Percentiles rank a stretch among this genome's conserved stretches.
These are phyloP conservation scores for Irpex sp. DNA, from an alignment of 1,284 basidiomycete species.

Conservation along the genomic window DNA sequence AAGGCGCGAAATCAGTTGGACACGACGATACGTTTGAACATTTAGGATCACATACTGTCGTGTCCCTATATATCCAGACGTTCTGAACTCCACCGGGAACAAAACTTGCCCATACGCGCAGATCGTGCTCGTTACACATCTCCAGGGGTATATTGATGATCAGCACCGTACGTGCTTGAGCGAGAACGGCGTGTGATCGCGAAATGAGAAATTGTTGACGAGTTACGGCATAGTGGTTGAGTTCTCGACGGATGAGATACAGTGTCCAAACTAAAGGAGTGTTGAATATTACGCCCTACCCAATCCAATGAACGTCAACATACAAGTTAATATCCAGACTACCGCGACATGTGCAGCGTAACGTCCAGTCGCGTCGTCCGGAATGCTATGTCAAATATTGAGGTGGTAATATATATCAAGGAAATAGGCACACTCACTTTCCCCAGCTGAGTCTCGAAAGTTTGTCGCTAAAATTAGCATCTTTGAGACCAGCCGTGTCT, in stretches of 20 bases:
- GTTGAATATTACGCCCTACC: background rate
- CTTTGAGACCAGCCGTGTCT: slow-evolving; percentile 45
- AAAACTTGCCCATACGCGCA: slow-evolving; percentile 62
- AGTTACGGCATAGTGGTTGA: slow-evolving; percentile 60
- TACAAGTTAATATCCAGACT: slow-evolving; percentile 44
- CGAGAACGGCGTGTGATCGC: slow-evolving; percentile 55
- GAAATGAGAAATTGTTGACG: slow-evolving; percentile 71
- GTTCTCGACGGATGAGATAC: slow-evolving; percentile 66
- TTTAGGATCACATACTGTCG: slow-evolving; percentile 16
- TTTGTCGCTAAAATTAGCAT: slow-evolving; percentile 24
- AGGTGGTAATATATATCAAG: background rate
- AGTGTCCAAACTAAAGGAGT: slow-evolving; percentile 57
- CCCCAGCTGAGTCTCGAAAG: slow-evolving; percentile 44
- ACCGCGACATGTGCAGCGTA: slow-evolving; percentile 46
- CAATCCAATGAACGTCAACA: slow-evolving; percentile 12
- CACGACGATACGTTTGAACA: too few relatives aligned
- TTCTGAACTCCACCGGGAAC: slow-evolving; percentile 77
- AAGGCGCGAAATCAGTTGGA: slow-evolving; percentile 15
- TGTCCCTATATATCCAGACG: slow-evolving; percentile 72
- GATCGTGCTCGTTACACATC: slow-evolving; percentile 55
- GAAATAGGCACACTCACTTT: slow-evolving; percentile 33
- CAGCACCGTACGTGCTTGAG: slow-evolving; percentile 77
- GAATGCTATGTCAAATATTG: slow-evolving; percentile 28
- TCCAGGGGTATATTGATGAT: slow-evolving; percentile 70
- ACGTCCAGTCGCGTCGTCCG: slow-evolving; percentile 26